These are phyloP conservation scores for Pyricularia sp. DNA, from an alignment of 2,329 filamentous ascomycete species.

Conservation along the genomic window DNA sequence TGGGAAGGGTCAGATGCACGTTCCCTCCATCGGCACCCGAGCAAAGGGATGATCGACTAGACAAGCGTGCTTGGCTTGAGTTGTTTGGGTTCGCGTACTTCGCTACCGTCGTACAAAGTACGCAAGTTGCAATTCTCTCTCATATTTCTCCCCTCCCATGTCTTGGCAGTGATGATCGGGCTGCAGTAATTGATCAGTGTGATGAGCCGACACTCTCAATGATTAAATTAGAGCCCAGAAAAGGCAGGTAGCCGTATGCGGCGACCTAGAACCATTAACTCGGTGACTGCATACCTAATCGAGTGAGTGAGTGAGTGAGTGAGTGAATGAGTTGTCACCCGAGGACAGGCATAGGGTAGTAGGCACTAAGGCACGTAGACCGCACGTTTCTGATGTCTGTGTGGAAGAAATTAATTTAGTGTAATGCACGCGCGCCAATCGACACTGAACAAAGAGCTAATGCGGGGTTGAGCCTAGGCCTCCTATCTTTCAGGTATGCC, in stretches of 20 bases:
- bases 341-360: not conserved
- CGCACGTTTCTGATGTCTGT: not conserved
- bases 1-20: not conserved
- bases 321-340: not conserved
- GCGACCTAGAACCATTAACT: not conserved
- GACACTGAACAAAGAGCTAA: not conserved
- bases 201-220: not conserved
- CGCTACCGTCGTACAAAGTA: not conserved
- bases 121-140: not conserved
- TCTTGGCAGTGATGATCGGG: not conserved
- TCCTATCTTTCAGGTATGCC: not conserved
- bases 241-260: not conserved
- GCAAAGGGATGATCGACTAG: not conserved
- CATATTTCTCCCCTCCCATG: not conserved
- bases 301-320: not conserved
- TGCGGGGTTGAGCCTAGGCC: not conserved
- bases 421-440: not conserved
- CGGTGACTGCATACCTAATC: not conserved
- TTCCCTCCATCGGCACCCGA: not conserved
- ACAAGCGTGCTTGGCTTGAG: not conserved
- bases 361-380: not conserved
- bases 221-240: not conserved
- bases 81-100: not conserved
- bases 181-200: not conserved
- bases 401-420: not conserved